Conservation (phyloP, 371 early-diverging fungal genomes). For the Nematocida sp. region DNA sequence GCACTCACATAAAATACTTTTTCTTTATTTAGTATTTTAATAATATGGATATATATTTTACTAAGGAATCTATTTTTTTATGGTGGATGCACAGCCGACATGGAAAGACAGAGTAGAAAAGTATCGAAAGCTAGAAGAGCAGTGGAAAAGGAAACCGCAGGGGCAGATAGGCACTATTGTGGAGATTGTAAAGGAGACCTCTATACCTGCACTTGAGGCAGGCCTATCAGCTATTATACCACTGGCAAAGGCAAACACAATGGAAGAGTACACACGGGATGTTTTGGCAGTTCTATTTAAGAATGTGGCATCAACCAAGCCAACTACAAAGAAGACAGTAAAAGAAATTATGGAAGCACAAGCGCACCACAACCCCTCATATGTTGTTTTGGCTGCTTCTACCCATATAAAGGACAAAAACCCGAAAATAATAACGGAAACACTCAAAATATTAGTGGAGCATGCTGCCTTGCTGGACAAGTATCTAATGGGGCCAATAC, state of each 20-base stretch:
- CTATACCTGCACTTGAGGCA: conserved; percentile 51
- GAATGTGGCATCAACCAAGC: conserved; percentile 38
- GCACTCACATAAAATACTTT: no score
- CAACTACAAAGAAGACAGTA: conserved; percentile 33
- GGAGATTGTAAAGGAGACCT: conserved; percentile 44
- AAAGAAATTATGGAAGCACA: conserved; percentile 20
- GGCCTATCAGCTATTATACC: conserved; percentile 44
- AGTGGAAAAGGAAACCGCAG: conserved; percentile 33
- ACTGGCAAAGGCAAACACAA: conserved; percentile 27
- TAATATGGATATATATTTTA: conserved; percentile 13
- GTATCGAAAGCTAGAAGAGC: conserved; percentile 28
- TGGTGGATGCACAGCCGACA: conserved; percentile 42
- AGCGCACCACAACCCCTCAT: neutral
- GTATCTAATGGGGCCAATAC: conserved; percentile 3
- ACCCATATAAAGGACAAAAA: conserved; percentile 39
- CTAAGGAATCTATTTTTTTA: conserved; percentile 44
- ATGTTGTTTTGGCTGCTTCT: conserved; percentile 10
- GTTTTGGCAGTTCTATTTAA: conserved; percentile 26
- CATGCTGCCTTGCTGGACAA: neutral
- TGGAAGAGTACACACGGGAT: conserved; percentile 20
- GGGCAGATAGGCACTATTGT: neutral
- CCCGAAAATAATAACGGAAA: conserved; percentile 51
- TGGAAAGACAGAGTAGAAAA: conserved; percentile 57
- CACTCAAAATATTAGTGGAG: conserved; percentile 19
- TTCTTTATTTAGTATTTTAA: no score